A percentile compares a stretch with the other conserved stretches of the same genome.
Conservation (phyloP, 2,329 filamentous ascomycete species). For the Ascochyta koolunga region DNA sequence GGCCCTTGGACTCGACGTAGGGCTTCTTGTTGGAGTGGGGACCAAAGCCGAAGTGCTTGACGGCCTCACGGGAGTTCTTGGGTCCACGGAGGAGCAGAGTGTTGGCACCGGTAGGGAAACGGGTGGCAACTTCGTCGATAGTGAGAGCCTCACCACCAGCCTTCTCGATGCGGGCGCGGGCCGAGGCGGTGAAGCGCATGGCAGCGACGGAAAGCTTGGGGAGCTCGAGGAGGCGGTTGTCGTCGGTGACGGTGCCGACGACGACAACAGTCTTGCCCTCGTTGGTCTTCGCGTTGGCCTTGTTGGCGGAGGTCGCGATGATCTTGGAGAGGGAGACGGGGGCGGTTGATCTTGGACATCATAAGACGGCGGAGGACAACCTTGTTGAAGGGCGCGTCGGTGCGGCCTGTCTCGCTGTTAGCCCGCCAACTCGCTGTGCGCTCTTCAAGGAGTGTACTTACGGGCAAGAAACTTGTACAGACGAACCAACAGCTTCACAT, state of each 20-base stretch:
- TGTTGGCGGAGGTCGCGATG: constrained; percentile 64
- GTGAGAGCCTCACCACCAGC: constrained; percentile 95
- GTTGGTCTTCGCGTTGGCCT: constrained; percentile 60
- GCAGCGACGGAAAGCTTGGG: constrained; percentile 95
- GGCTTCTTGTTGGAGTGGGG: constrained; percentile 99
- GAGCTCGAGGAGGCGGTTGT: constrained; percentile 57
- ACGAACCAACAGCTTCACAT: constrained; percentile 97
- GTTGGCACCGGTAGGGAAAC: constrained; percentile 94
- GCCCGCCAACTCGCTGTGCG: constrained; percentile 23
- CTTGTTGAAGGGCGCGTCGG: constrained; percentile 98
- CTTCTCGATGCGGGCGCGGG: constrained; percentile 89
- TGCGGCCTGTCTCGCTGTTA: constrained; percentile 71
- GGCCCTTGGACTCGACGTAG: constrained; percentile 96
- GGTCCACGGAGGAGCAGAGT: constrained; percentile 95
- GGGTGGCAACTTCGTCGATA: constrained; percentile 94
- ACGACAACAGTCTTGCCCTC: constrained; percentile 87
- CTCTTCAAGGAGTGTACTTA: constrained; percentile 60
- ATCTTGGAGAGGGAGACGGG: constrained; percentile 93
- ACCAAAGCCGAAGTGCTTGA: constrained; percentile 99
- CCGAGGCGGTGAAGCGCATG: constrained; percentile 94
- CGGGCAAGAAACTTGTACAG: constrained; percentile 96
- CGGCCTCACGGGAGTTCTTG: constrained; percentile 96
- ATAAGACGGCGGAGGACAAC: constrained; percentile 96
- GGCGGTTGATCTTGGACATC: constrained; percentile 97
- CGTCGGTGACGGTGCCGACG: constrained; percentile 43